Percentiles rank a stretch among this genome's conserved stretches.
Conservation (phyloP, 768 basidiomycete genomes). For the Leucosporidium yakuticum region DNA sequence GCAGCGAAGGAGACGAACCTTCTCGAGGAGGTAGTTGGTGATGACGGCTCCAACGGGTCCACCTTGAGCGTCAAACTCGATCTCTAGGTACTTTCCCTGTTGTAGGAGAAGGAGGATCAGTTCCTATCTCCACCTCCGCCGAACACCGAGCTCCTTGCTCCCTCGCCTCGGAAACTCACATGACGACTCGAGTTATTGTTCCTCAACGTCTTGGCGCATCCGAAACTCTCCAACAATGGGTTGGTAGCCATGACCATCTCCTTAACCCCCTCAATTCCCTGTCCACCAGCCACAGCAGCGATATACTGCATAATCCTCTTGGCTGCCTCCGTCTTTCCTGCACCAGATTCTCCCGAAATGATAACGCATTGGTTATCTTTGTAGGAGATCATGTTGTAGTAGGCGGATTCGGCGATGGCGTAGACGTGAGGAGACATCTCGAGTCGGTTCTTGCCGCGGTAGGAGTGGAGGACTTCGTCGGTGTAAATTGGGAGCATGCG, state of each 20-base stretch:
- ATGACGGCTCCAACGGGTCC: slow-evolving; percentile 97
- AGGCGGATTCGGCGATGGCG: slow-evolving; percentile 89
- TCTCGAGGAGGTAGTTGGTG: slow-evolving; percentile 96
- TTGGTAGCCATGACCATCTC: slow-evolving; percentile 99
- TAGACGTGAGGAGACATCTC: slow-evolving; percentile 98
- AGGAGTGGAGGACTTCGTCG: slow-evolving; percentile 74
- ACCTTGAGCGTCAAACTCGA: slow-evolving; percentile 92
- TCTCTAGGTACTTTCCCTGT: slow-evolving; percentile 97
- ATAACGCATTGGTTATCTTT: slow-evolving; percentile 99
- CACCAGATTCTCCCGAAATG: slow-evolving; percentile 97
- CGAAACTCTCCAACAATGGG: slow-evolving; percentile 93
- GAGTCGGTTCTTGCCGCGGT: slow-evolving; percentile 93
- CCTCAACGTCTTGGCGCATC: slow-evolving; percentile 95
- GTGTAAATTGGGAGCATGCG: slow-evolving; percentile 87
- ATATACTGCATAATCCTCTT: slow-evolving; percentile 99
- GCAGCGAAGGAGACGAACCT: slow-evolving; percentile 55
- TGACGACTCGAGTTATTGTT: slow-evolving; percentile 99
- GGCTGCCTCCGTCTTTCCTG: slow-evolving; percentile 98
- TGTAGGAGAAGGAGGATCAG: slow-evolving; percentile 7
- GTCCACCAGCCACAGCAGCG: slow-evolving; percentile 82
- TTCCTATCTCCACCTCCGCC: slow-evolving; percentile 20
- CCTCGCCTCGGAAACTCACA: slow-evolving; percentile 53
- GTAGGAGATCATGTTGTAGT: slow-evolving; percentile 99
- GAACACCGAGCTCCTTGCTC: slow-evolving; percentile 11
- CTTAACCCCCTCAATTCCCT: slow-evolving; percentile 84